Evolutionary conservation across 345 rosid species (phyloP), one percentile per base, ranked within the genome.

Genomic region (Bruguiera parviflora): DNA sequence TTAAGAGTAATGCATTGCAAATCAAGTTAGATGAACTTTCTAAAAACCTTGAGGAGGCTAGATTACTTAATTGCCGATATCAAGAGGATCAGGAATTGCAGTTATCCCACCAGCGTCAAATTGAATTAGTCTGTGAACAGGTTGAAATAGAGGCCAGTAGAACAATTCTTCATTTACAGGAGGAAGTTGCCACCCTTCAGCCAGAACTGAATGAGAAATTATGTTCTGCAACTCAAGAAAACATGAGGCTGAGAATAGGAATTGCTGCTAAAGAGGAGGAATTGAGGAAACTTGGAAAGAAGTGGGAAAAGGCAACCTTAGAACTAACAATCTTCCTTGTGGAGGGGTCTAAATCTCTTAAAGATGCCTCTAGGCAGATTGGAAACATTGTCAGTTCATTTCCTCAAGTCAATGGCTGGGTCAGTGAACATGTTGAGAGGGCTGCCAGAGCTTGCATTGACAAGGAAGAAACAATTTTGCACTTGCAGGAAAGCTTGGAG

Each of bases 301-400:
- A 85, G 71, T 93, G 98, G 98, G 98, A 91, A 83, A 89, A 72
- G 81, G 94, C 90, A 65, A 86, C 86, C 68, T 75, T 89, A 67
- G 97, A 93, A 68, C 84, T 91, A 49, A 91, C 96, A 37, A 86
- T 68, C 74, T 93, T 93, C 80, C 90, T 93, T 53, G 64, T 84
- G 28, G 92, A 89, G 77, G 92, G 98, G 72, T 89, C 96, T 73
- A 89, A 85, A 79, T 93, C 96, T 64, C 89, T 93, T 61, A 83
- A 79, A 71, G 92, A 84, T 80, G 98, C 94, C 65, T 89, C 94
- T 33, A 53, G 78, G 53, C 88, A 87, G 68, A 77, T 91, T 76
- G 88, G 71, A 77, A 88, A 78, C 74, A 88, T 93, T 71, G 78
- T 79, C 5, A 69, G 81, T 75, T 88, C 88, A 53, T 88, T 91